Base-by-base conservation (phyloP, 768 basidiomycete species). In the Boletus insuetus region DNA sequence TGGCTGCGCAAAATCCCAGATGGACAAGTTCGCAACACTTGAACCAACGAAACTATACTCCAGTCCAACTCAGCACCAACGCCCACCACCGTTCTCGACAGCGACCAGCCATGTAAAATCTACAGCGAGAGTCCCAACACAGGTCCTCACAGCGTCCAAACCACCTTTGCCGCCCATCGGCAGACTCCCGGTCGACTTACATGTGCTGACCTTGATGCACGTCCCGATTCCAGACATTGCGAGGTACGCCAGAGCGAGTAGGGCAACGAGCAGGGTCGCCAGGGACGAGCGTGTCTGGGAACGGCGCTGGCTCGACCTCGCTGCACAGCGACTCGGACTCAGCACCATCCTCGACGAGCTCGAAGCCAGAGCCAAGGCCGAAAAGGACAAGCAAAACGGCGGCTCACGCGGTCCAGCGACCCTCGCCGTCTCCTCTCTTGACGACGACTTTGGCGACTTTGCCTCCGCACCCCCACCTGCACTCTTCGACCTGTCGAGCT, bases 401-500 rank as follows among this genome's bases (percentile, higher is more conserved):
- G 72, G 64, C 7, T 74, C 78, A 0, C 75, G 72, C 16, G 79
- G 78, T 12, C 84, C 87, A 17, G 82, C 89, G 1, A 83, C 82
- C 2, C 79, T 87, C 29, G 63, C 79, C 11, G 83, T 86, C 16
- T 68, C 65, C 37, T 67, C 69, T 13, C 55, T 71, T 39, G 67
- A 79, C 49, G 88, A 95, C 62, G 92, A 93, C 24, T 96, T 96
- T 72, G 94, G 93, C 4, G 93, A 94, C 65, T 92, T 94, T 66
- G 81, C 87, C 1, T 75, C 79, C 0, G 78, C 80, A 78, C 80
- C 62, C 32, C 54, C n/a, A 49, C 58, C 41, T 17, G 44, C 55
- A 12, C 60, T 69, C 34, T 19, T 69, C 37, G 68, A 68, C 35
- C 49, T 68, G 34, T 58, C 60, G 10, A 14, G 44, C 50, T 45